phyloP scores from a whole-genome alignment of 2,329 filamentous ascomycete genomes.

The Aspergillus uvarum region DNA sequence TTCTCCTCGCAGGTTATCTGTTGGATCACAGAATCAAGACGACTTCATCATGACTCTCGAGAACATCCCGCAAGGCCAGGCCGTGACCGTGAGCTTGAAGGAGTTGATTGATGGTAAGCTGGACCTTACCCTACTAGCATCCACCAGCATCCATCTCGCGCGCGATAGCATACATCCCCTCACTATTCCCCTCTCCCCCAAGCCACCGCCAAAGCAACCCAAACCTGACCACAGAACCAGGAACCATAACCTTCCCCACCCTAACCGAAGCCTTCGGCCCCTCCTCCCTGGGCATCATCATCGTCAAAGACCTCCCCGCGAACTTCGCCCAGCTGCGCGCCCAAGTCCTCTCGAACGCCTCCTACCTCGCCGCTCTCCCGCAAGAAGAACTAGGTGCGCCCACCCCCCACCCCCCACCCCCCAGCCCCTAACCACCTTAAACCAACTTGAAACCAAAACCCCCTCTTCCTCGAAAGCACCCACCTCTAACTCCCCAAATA shows the following conservation, averaged over 20 bases:
- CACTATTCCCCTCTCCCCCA: background rate
- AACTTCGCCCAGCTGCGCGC: slow-evolving; percentile 71
- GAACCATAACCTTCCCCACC: slow-evolving; percentile 44
- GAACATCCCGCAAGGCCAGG: slow-evolving; percentile 31
- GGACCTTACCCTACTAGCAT: background rate
- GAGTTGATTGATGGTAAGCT: slow-evolving; percentile 48
- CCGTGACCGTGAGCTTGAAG: slow-evolving; percentile 50
- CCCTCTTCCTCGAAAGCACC: background rate
- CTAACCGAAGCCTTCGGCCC: slow-evolving; percentile 76
- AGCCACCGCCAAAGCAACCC: background rate
- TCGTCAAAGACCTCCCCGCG: slow-evolving; percentile 81
- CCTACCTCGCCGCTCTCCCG: slow-evolving; percentile 81
- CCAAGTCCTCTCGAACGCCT: slow-evolving; percentile 78
- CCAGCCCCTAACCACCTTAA: background rate
- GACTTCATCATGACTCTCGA: slow-evolving; percentile 20
- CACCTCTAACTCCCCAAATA: slow-evolving; percentile 11
- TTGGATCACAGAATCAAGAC: background rate
- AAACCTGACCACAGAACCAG: slow-evolving; percentile 19
- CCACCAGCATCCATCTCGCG: too few species aligned
- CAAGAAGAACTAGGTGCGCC: slow-evolving; percentile 64
- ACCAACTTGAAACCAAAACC: slow-evolving; percentile 47
- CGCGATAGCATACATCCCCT: too few species aligned
- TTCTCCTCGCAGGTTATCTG: too few species aligned
- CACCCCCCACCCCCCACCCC: background rate
- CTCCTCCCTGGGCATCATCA: slow-evolving; percentile 82